These are phyloP conservation scores for Annona cherimola DNA, from an alignment of 164 flowering plant species.

Conservation along the genomic window DNA sequence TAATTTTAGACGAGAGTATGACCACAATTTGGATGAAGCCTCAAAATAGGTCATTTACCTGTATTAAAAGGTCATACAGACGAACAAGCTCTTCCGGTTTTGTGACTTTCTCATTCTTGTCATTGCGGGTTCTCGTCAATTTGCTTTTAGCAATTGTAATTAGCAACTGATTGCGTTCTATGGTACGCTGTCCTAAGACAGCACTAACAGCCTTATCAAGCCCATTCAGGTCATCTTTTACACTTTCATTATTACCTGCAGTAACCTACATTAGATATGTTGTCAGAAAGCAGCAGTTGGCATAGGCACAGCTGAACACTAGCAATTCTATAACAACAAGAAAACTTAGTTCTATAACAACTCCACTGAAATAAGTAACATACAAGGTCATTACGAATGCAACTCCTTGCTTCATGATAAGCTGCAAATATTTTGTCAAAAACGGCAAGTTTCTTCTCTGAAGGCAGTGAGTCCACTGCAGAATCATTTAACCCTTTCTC, in stretches of 20 bases:
- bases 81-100: conserved; percentile 98
- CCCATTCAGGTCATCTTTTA: conserved; percentile 88
- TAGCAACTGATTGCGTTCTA: conserved; percentile 85
- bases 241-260: conserved; percentile 83
- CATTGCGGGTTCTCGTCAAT: conserved; percentile 55
- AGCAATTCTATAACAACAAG: not conserved
- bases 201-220: conserved; percentile 97
- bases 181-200: conserved; percentile 71
- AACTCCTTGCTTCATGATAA: conserved; percentile 89
- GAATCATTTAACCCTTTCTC: conserved; percentile 73
- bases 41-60: conserved; percentile 38
- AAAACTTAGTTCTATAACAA: not conserved
- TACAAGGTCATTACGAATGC: conserved; percentile 91
- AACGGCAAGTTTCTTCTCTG: conserved; percentile 70
- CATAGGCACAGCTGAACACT: not conserved
- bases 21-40: not conserved
- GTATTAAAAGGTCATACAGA: conserved; percentile 83
- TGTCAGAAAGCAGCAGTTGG: conserved; percentile 10
- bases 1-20: not conserved
- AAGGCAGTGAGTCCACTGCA: conserved; percentile 60
- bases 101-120: conserved; percentile 70
- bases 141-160: conserved; percentile 74
- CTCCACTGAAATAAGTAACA: conserved; percentile 7
- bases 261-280: conserved; percentile 43
- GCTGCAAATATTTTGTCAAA: conserved; percentile 90